These are phyloP conservation scores for Nicotiana rustica DNA, from an alignment of 305 asterid genomes.

Conservation along the genomic window DNA sequence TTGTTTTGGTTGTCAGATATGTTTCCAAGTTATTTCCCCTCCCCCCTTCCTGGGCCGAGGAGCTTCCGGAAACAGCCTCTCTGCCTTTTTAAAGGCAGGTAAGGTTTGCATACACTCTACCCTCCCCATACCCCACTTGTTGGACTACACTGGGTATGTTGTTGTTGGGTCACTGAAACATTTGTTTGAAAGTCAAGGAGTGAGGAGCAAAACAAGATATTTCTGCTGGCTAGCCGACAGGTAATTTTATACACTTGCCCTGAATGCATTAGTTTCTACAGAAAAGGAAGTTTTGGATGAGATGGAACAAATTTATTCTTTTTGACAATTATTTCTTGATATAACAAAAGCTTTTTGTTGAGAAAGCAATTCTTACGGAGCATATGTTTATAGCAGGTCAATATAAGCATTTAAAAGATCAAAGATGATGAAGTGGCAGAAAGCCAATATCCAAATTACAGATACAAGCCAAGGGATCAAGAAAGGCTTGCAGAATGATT, in stretches of 20 bases:
- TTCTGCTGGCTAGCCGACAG: neutral
- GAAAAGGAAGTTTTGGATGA: neutral
- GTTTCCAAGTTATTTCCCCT: too few species aligned
- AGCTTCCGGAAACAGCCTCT: too few species aligned
- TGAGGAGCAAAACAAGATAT: neutral
- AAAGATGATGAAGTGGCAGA: neutral
- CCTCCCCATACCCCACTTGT: too few species aligned
- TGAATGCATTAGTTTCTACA: neutral
- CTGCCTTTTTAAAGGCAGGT: too few species aligned
- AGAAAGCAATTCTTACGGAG: neutral
- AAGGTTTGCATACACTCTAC: too few species aligned
- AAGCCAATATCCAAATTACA: neutral
- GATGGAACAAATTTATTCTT: conserved; percentile 23
- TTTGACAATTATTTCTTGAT: neutral
- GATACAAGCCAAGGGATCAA: conserved; percentile 4
- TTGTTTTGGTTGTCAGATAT: too few species aligned
- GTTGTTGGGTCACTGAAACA: neutral
- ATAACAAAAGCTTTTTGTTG: conserved; percentile 1
- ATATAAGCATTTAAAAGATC: conserved; percentile 15
- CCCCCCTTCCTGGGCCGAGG: too few species aligned
- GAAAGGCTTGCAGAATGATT: neutral
- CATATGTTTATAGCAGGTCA: neutral
- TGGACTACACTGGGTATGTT: too few species aligned
- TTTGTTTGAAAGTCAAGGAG: neutral
- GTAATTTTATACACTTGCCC: neutral